These are phyloP conservation scores for Viola pubescens DNA, from an alignment of 441 rosid species.

Conservation along the genomic window DNA sequence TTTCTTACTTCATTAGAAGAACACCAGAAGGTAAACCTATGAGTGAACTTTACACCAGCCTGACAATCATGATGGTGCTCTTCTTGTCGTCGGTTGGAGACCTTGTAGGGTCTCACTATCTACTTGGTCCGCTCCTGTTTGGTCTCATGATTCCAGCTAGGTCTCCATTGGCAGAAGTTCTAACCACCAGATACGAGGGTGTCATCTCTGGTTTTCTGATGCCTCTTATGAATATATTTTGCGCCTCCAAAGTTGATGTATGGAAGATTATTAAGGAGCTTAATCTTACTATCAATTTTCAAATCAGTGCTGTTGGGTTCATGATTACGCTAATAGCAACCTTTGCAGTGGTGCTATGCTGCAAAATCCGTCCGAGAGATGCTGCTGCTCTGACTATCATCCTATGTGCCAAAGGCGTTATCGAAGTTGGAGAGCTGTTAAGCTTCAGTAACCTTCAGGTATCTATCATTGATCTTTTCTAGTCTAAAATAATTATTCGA, in stretches of 20 bases:
- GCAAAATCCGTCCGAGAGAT: conserved; percentile 28
- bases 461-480: background rate
- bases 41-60: conserved; percentile 9
- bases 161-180: background rate
- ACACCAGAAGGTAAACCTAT: conserved; percentile 24
- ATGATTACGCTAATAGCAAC: conserved; percentile 16
- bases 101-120: background rate
- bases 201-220: conserved; percentile 19
- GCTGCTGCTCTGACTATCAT: conserved; percentile 35
- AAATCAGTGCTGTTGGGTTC: conserved; percentile 15
- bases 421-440: conserved; percentile 20
- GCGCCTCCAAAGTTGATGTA: conserved; percentile 7
- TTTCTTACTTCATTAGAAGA: conserved; percentile 15
- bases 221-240: conserved; percentile 10
- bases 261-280: background rate
- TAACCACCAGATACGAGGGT: conserved; percentile 19
- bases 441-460: conserved; percentile 12
- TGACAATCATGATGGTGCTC: conserved; percentile 6
- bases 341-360: conserved; percentile 21
- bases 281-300: background rate
- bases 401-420: conserved; percentile 35
- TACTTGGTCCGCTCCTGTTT: conserved; percentile 16
- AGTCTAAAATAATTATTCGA: background rate
- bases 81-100: conserved; percentile 5
- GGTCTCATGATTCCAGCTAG: conserved; percentile 23